Evolutionary conservation across 805 yeast genomes (phyloP).

Genomic region (Saturnispora hagleri): DNA sequence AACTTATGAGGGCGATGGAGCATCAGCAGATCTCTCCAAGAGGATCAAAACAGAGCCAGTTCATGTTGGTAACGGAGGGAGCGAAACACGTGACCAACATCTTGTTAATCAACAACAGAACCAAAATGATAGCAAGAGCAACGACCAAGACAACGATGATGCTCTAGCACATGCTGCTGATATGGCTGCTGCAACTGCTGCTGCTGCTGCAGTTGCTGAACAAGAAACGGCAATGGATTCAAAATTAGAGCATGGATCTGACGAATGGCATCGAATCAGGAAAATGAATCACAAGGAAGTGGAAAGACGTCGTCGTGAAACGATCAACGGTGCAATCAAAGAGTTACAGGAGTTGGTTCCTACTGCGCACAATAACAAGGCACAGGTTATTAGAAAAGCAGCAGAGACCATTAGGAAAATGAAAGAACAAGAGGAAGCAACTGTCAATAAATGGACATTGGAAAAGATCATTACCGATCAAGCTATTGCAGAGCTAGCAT

Average conservation of each 20-base stretch:
- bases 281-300: constrained; percentile 93
- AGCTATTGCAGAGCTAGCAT: constrained; percentile 74
- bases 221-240: background rate
- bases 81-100: constrained; percentile 2
- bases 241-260: constrained; percentile 39
- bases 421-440: constrained; percentile 81
- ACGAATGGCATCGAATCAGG: constrained; percentile 76
- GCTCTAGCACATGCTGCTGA: constrained; percentile 1
- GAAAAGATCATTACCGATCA: constrained; percentile 90
- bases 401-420: constrained; percentile 85
- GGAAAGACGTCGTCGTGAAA: constrained; percentile 85
- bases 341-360: constrained; percentile 73
- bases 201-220: background rate
- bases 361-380: constrained; percentile 77
- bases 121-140: background rate
- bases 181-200: constrained; percentile 11
- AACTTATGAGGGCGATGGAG: background rate
- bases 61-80: background rate
- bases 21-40: background rate
- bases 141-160: constrained; percentile 1
- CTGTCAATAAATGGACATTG: constrained; percentile 90
- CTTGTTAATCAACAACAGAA: background rate
- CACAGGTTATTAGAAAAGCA: constrained; percentile 80
- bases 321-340: constrained; percentile 79
- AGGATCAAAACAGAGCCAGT: background rate